These are phyloP conservation scores for Pseudogymnoascus sp. DNA, from an alignment of 2,329 filamentous ascomycete genomes.

Conservation along the genomic window DNA sequence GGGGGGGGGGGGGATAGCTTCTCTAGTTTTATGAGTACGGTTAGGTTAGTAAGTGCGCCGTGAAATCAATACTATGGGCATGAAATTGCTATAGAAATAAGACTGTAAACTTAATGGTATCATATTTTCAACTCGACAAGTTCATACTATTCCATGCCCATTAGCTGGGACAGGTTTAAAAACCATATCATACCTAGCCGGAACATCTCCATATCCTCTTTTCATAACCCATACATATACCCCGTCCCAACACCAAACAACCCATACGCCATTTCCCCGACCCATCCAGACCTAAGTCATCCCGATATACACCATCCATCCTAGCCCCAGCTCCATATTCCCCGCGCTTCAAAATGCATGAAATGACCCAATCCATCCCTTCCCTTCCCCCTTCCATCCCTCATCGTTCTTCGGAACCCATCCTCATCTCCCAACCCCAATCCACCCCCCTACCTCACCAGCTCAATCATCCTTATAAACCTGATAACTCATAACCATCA, in stretches of 20 bases:
- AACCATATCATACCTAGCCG: neutral
- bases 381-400: neutral
- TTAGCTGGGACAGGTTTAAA: too few species aligned
- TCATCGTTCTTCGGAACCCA: neutral
- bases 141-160: neutral
- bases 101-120: too few species aligned
- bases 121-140: neutral
- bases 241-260: neutral
- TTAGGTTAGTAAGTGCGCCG: too few species aligned
- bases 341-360: neutral
- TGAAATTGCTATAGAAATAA: too few species aligned
- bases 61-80: too few species aligned
- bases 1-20: too few species aligned
- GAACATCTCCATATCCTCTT: neutral
- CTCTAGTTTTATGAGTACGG: too few species aligned
- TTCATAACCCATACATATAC: neutral
- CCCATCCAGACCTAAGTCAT: neutral
- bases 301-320: neutral
- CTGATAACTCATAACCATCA: conserved; percentile 60
- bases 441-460: neutral
- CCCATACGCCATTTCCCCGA: neutral
- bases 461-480: conserved; percentile 37
- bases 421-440: neutral
- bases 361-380: neutral
- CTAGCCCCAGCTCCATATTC: neutral